These are phyloP conservation scores for Clarireedia hainanense DNA, from an alignment of 2,329 filamentous ascomycete genomes.

Conservation along the genomic window DNA sequence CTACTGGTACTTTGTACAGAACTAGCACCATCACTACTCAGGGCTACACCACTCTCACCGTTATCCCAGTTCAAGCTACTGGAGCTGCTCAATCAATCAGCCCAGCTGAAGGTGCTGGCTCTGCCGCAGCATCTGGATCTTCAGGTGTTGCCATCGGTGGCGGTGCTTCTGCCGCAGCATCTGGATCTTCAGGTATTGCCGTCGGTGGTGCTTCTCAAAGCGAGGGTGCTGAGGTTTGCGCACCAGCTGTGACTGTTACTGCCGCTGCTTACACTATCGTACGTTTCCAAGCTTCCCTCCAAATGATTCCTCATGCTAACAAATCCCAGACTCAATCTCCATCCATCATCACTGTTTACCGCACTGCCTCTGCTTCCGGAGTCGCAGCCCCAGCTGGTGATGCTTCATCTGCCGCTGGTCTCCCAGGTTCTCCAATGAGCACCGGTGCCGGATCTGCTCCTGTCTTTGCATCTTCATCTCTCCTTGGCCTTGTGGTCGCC, in stretches of 20 bases:
- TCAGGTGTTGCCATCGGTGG: neutral
- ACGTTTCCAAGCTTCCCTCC: neutral
- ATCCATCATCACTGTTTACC: neutral
- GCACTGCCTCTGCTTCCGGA: neutral
- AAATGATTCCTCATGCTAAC: neutral
- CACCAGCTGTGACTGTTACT: neutral
- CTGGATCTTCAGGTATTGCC: neutral
- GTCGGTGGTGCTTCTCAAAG: too few relatives aligned
- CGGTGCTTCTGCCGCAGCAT: neutral
- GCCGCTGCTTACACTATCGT: conserved; percentile 4
- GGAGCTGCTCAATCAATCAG: neutral
- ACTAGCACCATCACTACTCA: neutral
- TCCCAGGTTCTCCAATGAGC: neutral
- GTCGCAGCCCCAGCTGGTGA: neutral
- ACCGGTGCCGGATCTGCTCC: neutral
- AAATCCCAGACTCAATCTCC: neutral
- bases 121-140: neutral
- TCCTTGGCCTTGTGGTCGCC: neutral
- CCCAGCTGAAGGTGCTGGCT: neutral
- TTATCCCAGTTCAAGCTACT: neutral
- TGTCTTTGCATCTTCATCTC: neutral
- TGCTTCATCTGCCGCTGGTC: neutral
- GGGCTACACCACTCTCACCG: neutral
- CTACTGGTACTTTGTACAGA: neutral
- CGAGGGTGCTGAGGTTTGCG: neutral